A percentile compares a stretch with the other conserved stretches of the same genome.
Evolutionary conservation across 2,329 filamentous ascomycete species (phyloP).

Genomic region (Aspergillus pseudotamarii): DNA sequence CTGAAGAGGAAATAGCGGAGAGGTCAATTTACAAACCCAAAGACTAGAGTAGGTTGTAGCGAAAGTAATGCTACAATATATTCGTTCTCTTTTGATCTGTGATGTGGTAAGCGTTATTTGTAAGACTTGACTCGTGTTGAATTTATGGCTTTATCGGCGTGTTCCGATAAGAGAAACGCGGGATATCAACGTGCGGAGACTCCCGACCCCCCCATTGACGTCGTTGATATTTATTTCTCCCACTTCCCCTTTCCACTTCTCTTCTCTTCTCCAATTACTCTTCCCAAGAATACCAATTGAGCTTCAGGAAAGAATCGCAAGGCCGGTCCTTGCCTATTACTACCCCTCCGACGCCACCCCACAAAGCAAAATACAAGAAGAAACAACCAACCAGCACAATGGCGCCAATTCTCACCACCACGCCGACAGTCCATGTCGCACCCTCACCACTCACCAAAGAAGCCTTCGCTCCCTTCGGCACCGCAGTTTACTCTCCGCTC

Average conservation of each 20-base stretch:
- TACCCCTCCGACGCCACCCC: no score
- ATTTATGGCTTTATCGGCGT: not conserved
- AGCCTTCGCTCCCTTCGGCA: conserved; percentile 78
- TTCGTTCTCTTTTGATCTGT: not conserved
- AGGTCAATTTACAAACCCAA: not conserved
- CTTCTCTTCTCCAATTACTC: not conserved
- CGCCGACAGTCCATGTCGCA: conserved; percentile 51
- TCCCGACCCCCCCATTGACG: not conserved
- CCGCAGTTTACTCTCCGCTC: conserved; percentile 74
- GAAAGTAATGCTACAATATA: no score
- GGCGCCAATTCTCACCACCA: conserved; percentile 34
- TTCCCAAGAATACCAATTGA: not conserved
- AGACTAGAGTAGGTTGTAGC: not conserved
- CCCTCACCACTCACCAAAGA: conserved; percentile 68
- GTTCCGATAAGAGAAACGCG: not conserved
- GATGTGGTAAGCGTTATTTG: not conserved
- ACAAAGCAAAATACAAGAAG: not conserved
- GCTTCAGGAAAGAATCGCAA: not conserved
- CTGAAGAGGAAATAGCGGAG: not conserved
- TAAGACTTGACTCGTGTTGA: no score
- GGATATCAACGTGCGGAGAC: not conserved
- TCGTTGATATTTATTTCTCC: not conserved
- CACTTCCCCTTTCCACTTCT: not conserved
- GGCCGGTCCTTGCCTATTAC: not conserved
- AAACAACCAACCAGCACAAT: conserved; percentile 1